These are phyloP conservation scores for Pichia phayaonensis DNA, from an alignment of 805 yeast genomes.

Conservation along the genomic window DNA sequence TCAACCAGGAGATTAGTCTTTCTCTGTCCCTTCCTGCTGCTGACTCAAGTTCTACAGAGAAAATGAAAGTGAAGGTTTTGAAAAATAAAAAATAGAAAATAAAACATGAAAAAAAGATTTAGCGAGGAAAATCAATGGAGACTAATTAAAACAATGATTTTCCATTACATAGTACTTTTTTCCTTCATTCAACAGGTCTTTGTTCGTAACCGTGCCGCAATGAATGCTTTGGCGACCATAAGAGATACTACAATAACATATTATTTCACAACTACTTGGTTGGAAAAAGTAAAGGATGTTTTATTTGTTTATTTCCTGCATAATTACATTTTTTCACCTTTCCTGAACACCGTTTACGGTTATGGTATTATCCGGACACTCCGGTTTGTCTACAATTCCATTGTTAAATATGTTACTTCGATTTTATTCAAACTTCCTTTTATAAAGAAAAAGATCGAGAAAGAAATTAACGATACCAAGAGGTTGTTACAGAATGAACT, in stretches of 20 bases:
- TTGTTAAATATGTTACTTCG: slow-evolving; percentile 9
- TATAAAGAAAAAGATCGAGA: slow-evolving; percentile 47
- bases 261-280: not conserved
- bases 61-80: too few relatives aligned
- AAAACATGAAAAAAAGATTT: too few relatives aligned
- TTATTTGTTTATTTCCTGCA: slow-evolving; percentile 9
- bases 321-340: slow-evolving; percentile 3
- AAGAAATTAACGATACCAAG: slow-evolving; percentile 46
- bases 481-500: slow-evolving; percentile 47
- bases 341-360: slow-evolving; percentile 15
- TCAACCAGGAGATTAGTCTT: not conserved
- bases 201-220: not conserved
- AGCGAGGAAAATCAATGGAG: too few relatives aligned
- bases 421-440: slow-evolving; percentile 23
- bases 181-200: not conserved
- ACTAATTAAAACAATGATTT: too few relatives aligned
- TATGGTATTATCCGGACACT: slow-evolving; percentile 20
- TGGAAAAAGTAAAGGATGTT: slow-evolving; percentile 12
- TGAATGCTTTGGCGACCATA: not conserved
- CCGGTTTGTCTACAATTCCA: not conserved
- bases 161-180: too few relatives aligned
- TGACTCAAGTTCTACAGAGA: too few relatives aligned
- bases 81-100: too few relatives aligned
- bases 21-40: too few relatives aligned
- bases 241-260: not conserved